Conservation (phyloP, 208 protist genomes). For the Leishmania braziliensis region DNA sequence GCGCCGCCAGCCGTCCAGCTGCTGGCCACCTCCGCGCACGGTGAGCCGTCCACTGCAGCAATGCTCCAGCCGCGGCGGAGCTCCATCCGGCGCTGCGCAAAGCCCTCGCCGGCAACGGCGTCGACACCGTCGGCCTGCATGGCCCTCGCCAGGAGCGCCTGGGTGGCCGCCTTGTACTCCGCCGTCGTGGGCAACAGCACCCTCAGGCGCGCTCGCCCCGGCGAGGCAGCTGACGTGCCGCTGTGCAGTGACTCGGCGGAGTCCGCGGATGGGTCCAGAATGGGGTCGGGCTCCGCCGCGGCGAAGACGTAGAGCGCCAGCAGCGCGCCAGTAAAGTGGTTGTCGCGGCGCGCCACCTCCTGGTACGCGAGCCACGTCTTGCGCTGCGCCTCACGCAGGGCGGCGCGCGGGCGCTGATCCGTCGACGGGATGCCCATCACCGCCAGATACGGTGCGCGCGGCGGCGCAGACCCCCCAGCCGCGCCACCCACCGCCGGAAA, state of each 20-base stretch:
- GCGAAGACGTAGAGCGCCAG: constrained; percentile 35
- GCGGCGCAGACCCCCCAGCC: no score
- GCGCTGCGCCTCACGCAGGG: no score
- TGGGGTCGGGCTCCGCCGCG: constrained; percentile 5
- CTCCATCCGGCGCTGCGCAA: constrained; percentile 5
- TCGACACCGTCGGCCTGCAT: not conserved
- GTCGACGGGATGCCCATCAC: no score
- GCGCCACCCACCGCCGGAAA: not conserved
- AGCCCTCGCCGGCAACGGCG: not conserved
- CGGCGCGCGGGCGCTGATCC: no score
- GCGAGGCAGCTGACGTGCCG: not conserved
- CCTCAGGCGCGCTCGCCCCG: not conserved
- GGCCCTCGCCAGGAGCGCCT: not conserved
- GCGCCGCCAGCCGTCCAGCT: not conserved
- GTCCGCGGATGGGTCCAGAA: not conserved
- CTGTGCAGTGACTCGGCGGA: not conserved
- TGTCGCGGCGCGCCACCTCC: constrained; percentile 36
- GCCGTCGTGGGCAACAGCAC: not conserved
- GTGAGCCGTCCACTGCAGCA: not conserved
- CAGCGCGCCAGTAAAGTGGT: constrained; percentile 36
- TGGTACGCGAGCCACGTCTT: constrained; percentile 44
- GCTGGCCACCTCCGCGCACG: not conserved
- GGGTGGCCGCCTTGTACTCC: not conserved
- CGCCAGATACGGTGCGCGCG: no score
- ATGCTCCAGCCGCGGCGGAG: not conserved